Conservation (phyloP, 148 eudicot genomes). For the Camellia sinensis region DNA sequence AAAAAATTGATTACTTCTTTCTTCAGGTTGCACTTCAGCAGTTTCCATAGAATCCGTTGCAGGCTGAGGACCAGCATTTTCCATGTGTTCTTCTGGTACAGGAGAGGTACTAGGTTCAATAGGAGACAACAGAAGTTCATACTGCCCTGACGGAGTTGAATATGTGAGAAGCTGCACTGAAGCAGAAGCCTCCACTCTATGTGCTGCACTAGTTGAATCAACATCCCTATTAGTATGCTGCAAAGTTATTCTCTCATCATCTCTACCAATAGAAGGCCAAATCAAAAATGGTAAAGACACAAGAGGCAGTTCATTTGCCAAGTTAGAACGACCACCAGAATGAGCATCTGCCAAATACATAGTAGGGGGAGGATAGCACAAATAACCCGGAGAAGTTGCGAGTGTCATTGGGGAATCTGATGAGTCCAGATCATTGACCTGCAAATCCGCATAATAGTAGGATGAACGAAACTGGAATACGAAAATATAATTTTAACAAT, state of each 20-base stretch:
- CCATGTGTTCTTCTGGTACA: slow-evolving; percentile 49
- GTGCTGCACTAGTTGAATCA: slow-evolving; percentile 40
- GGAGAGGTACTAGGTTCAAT: slow-evolving; percentile 51
- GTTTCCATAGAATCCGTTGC: slow-evolving; percentile 54
- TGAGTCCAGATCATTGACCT: slow-evolving; percentile 97
- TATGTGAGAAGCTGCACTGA: slow-evolving; percentile 93
- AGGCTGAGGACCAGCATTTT: slow-evolving; percentile 37
- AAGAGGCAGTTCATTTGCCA: slow-evolving; percentile 54
- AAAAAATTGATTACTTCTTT: slow-evolving; percentile 59
- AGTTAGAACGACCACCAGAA: slow-evolving; percentile 48
- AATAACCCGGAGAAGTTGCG: slow-evolving; percentile 88
- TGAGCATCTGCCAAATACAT: slow-evolving; percentile 75
- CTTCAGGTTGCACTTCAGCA: slow-evolving; percentile 65
- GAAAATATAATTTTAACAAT: not conserved
- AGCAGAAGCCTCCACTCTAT: slow-evolving; percentile 57
- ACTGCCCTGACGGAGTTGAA: slow-evolving; percentile 91
- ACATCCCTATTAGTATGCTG: slow-evolving; percentile 49
- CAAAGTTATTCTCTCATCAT: slow-evolving; percentile 44
- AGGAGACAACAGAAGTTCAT: slow-evolving; percentile 84
- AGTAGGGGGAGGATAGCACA: slow-evolving; percentile 91
- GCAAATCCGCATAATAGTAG: slow-evolving; percentile 19
- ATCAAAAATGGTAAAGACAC: slow-evolving; percentile 63
- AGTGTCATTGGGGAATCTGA: slow-evolving; percentile 84
- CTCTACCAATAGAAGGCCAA: slow-evolving; percentile 63
- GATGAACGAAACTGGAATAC: not conserved